Conservation (phyloP, 495 filamentous ascomycete species). For the Daldinia caldariorum region DNA sequence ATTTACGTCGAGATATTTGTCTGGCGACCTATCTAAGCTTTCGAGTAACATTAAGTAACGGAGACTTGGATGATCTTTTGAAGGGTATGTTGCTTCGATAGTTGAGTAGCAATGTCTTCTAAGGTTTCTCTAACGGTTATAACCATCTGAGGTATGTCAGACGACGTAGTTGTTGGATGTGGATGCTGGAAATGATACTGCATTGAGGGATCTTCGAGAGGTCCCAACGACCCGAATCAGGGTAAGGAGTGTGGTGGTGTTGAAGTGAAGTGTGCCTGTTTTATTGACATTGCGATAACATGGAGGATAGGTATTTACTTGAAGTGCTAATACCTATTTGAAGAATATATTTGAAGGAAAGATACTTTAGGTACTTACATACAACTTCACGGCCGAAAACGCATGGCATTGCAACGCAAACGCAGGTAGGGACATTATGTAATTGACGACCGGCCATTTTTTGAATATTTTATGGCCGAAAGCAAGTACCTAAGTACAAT, state of each 20-base stretch:
- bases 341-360: not conserved
- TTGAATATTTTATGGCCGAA: slow-evolving; percentile 34
- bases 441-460: slow-evolving; percentile 11
- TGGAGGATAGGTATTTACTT: too few relatives aligned
- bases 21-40: slow-evolving; percentile 14
- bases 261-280: too few relatives aligned
- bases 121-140: not conserved
- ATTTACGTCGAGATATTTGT: slow-evolving; percentile 24
- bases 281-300: not conserved
- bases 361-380: slow-evolving; percentile 1
- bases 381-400: slow-evolving; percentile 33
- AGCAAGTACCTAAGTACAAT: not conserved
- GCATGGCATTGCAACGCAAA: slow-evolving; percentile 34
- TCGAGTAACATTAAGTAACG: slow-evolving; percentile 1
- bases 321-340: not conserved
- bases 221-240: slow-evolving; percentile 12
- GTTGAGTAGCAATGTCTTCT: slow-evolving; percentile 7
- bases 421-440: slow-evolving; percentile 24
- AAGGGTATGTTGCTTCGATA: slow-evolving; percentile 30
- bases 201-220: slow-evolving; percentile 1
- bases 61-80: slow-evolving; percentile 12
- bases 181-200: slow-evolving; percentile 6
- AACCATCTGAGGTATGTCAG: slow-evolving; percentile 3
- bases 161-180: slow-evolving; percentile 24
- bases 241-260: not conserved